phyloP scores from a whole-genome alignment of 495 filamentous ascomycete genomes.

The Penicillium coffeae region DNA sequence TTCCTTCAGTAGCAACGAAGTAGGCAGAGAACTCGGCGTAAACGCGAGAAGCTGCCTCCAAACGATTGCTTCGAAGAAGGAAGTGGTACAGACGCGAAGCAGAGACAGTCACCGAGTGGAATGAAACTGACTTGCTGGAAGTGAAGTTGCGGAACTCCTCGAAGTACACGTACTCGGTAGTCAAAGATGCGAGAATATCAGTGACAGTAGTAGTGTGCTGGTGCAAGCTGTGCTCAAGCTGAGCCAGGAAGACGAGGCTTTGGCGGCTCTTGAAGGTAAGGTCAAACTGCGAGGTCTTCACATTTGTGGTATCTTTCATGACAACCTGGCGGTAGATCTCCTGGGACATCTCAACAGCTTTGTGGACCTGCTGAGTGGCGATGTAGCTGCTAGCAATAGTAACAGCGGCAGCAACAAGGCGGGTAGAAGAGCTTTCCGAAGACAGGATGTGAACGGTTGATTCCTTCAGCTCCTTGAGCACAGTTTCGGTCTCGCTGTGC shows the following conservation, averaged over 20 bases:
- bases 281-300: slow-evolving; percentile 19
- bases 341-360: slow-evolving; percentile 26
- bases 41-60: slow-evolving; percentile 15
- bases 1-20: slow-evolving; percentile 30
- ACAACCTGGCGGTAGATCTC: slow-evolving; percentile 37
- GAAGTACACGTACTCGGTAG: slow-evolving; percentile 37
- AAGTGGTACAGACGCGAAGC: slow-evolving; percentile 31
- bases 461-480: slow-evolving; percentile 27
- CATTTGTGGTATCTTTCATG: slow-evolving; percentile 22
- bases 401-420: slow-evolving; percentile 26
- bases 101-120: slow-evolving; percentile 23
- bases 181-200: slow-evolving; percentile 33
- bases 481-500: slow-evolving; percentile 21
- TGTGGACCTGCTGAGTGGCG: slow-evolving; percentile 25
- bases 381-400: slow-evolving; percentile 34
- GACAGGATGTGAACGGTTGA: slow-evolving; percentile 29
- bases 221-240: slow-evolving; percentile 33
- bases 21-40: slow-evolving; percentile 24
- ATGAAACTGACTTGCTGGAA: slow-evolving; percentile 24
- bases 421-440: slow-evolving; percentile 26
- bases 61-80: slow-evolving; percentile 24
- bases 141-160: slow-evolving; percentile 32
- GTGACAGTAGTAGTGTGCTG: slow-evolving; percentile 26
- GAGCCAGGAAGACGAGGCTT: slow-evolving; percentile 36
- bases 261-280: slow-evolving; percentile 29